phyloP scores from a whole-genome alignment of 208 protist genomes.

The Leishmania braziliensis region DNA sequence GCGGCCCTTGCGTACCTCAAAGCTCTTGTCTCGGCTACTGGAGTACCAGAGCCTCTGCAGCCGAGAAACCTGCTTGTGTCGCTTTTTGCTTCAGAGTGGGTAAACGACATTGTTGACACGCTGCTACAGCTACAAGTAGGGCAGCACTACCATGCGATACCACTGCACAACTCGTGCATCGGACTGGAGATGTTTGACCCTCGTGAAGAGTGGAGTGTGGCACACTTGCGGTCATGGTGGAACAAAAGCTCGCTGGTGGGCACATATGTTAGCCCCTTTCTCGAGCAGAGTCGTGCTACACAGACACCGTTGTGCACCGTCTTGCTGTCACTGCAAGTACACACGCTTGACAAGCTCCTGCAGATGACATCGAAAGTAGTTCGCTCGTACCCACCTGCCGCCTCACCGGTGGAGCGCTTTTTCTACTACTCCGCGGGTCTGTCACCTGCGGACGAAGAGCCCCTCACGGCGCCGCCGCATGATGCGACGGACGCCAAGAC shows the following conservation, averaged over 20 bases:
- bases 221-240: neutral
- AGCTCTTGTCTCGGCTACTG: constrained; percentile 1
- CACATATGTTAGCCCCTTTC: neutral
- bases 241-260: neutral
- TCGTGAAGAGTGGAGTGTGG: neutral
- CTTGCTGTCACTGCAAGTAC: constrained; percentile 13
- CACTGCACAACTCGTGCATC: constrained; percentile 8
- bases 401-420: constrained; percentile 15
- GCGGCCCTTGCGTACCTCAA: constrained; percentile 30
- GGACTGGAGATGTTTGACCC: neutral
- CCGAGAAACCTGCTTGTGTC: constrained; percentile 36
- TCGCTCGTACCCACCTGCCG: neutral
- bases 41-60: neutral
- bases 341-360: constrained; percentile 6
- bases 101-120: constrained; percentile 3
- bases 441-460: constrained; percentile 10
- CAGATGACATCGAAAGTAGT: neutral
- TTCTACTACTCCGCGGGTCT: constrained; percentile 15
- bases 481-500: neutral
- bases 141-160: constrained; percentile 14
- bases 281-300: constrained; percentile 1
- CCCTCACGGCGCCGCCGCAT: neutral
- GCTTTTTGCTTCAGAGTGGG: constrained; percentile 36
- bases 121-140: constrained; percentile 17
- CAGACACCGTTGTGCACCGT: constrained; percentile 13